These are phyloP conservation scores for Mitragyna speciosa DNA, from an alignment of 257 asterid genomes.

Conservation along the genomic window DNA sequence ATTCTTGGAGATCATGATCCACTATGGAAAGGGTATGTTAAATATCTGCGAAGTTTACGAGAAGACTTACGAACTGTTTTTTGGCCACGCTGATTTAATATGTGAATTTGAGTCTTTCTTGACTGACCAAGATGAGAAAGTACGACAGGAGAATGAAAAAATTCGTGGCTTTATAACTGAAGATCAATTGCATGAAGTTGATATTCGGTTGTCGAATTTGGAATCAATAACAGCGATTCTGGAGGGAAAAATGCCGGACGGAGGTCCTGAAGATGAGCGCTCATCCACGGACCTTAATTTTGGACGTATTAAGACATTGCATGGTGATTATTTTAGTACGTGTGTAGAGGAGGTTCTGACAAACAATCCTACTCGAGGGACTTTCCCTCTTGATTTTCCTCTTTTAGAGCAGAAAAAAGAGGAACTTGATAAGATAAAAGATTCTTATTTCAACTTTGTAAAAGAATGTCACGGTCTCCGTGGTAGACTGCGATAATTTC, in stretches of 20 bases:
- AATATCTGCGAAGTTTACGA: too few species aligned
- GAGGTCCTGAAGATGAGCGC: not conserved
- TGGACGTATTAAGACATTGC: not conserved
- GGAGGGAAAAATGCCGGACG: not conserved
- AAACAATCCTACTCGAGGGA: not conserved
- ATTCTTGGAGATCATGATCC: not conserved
- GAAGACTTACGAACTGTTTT: not conserved
- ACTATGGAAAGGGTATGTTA: not conserved
- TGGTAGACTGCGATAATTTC: too few species aligned
- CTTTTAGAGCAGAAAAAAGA: too few species aligned
- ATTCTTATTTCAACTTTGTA: too few species aligned
- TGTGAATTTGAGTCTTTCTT: not conserved
- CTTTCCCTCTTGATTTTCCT: not conserved
- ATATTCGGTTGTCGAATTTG: not conserved
- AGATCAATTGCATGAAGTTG: not conserved
- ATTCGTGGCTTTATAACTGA: not conserved
- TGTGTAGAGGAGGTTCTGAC: not conserved
- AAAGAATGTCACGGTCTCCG: too few species aligned
- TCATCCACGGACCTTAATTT: not conserved
- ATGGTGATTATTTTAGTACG: not conserved
- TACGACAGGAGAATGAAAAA: not conserved
- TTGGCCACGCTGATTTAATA: not conserved
- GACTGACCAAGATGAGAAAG: not conserved
- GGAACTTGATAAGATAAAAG: too few species aligned
- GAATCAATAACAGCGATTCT: not conserved